Evolutionary conservation across 2,329 filamentous ascomycete genomes (phyloP), one percentile per base, ranked within the genome.

Genomic region (Laburnicola sp.): DNA sequence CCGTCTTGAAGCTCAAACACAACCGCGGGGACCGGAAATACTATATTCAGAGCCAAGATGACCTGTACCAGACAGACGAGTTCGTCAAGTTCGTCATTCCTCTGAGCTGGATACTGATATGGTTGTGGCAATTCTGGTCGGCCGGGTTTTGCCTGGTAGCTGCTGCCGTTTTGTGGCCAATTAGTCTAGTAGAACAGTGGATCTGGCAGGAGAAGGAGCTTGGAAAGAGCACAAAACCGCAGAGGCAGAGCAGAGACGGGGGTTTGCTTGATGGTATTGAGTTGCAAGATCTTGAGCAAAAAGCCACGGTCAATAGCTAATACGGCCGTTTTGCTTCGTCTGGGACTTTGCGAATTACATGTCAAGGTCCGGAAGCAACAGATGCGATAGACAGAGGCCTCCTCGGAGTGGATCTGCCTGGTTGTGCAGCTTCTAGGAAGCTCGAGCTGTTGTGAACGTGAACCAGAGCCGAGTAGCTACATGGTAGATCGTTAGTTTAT

Each of bases 61-160:
- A 96, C 66, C 74, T 92, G 6, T 96, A 96, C 65, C 89, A 93
- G 63, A 78, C 84, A 0, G 86, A 85, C 42, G 87, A 96, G 59
- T 86, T 86, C 56, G 76, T 93, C 54, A 86, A 86, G 61, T 94
- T 95, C 65, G 61, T 92, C 16, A 63, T 82, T 7, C 82, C 77
- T 8, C 80, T 82, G 0, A 73, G 86, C 0, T 84, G 83, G 6
- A 64, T 82, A 23, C 28, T 86, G 1, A 70, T 91, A 1, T 77
- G 82, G 71, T 56, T 79, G 2, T 87, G 82, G 80, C 87, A 91
- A 67, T 74, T 86, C 21, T 77, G 84, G 46, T 84, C 84, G 3
- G 87, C 88, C 0, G 54, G 82, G 3, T 66, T 88, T 3, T 93
- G 88, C 58, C 74, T 88, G 1, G 1, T 87, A 1, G 84, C 84